A percentile compares a stretch with the other conserved stretches of the same genome.
Conservation (phyloP, 1,284 basidiomycete genomes). For the Cutaneotrichosporon sp. region DNA sequence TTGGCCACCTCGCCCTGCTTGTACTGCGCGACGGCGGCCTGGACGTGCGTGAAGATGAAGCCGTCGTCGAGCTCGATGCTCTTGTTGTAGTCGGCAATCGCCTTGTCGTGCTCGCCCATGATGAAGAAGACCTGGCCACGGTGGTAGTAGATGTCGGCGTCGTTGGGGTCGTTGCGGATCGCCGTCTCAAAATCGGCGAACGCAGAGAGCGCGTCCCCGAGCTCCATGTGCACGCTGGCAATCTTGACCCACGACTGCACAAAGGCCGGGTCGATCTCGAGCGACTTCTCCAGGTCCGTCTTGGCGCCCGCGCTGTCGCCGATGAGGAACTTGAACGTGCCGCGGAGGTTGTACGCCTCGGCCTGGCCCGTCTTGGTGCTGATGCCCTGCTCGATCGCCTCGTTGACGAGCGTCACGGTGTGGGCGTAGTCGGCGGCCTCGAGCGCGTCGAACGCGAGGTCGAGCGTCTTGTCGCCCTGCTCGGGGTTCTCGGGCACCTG, state of each 20-base stretch:
- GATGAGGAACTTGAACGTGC: slow-evolving; percentile 96
- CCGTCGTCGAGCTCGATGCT: slow-evolving; percentile 73
- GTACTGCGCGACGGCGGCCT: slow-evolving; percentile 96
- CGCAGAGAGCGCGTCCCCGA: slow-evolving; percentile 69
- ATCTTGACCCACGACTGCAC: slow-evolving; percentile 97
- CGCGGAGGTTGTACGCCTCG: slow-evolving; percentile 88
- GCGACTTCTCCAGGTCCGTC: slow-evolving; percentile 76
- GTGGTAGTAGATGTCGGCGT: slow-evolving; percentile 99
- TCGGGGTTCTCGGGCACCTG: slow-evolving; percentile 69
- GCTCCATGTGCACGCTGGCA: slow-evolving; percentile 97
- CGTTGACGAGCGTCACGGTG: slow-evolving; percentile 76
- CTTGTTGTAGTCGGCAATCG: slow-evolving; percentile 87
- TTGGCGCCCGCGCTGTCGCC: slow-evolving; percentile 84
- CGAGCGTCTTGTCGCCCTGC: slow-evolving; percentile 79
- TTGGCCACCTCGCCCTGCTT: slow-evolving; percentile 76
- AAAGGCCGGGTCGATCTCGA: slow-evolving; percentile 71
- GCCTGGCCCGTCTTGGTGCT: slow-evolving; percentile 75
- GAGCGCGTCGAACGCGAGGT: slow-evolving; percentile 79
- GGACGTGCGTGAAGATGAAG: slow-evolving; percentile 67
- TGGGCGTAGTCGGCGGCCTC: slow-evolving; percentile 85
- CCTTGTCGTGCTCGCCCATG: slow-evolving; percentile 82
- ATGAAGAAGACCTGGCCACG: slow-evolving; percentile 99
- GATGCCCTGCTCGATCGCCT: slow-evolving; percentile 84
- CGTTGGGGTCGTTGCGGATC: slow-evolving; percentile 75
- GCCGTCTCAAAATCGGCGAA: slow-evolving; percentile 91